Conservation (phyloP, 768 basidiomycete species). For the Podaxis sp. region DNA sequence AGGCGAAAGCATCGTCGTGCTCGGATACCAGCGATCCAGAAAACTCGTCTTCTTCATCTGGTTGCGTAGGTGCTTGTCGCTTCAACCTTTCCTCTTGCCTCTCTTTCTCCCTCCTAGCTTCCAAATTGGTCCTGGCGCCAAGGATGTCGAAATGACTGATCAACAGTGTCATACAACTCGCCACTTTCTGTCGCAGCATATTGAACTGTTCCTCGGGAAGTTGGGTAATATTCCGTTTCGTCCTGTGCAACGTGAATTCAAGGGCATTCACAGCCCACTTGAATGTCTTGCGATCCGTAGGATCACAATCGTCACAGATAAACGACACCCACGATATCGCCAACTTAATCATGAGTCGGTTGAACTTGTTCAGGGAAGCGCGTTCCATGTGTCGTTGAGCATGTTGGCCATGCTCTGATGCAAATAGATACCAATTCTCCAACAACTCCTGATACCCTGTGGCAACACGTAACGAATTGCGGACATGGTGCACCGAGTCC, state of each 20-base stretch:
- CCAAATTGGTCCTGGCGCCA: conserved; percentile 85
- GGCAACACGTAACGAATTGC: conserved; percentile 58
- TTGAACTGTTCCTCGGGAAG: conserved; percentile 89
- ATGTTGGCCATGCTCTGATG: conserved; percentile 94
- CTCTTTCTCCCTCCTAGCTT: conserved; percentile 90
- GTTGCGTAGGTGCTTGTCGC: conserved; percentile 47
- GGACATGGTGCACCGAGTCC: conserved; percentile 87
- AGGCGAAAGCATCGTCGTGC: conserved; percentile 44
- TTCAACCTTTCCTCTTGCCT: conserved; percentile 60
- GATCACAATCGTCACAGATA: conserved; percentile 97
- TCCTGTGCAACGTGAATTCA: conserved; percentile 88
- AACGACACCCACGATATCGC: conserved; percentile 98
- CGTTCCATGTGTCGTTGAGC: conserved; percentile 88
- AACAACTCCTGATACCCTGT: conserved; percentile 79
- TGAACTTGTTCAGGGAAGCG: conserved; percentile 68
- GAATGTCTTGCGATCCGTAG: conserved; percentile 93
- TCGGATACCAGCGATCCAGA: conserved; percentile 33
- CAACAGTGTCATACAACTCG: conserved; percentile 94
- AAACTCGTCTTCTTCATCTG: conserved; percentile 52
- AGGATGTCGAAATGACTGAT: conserved; percentile 98
- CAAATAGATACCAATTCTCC: conserved; percentile 94
- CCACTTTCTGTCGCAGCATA: conserved; percentile 87
- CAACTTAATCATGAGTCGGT: conserved; percentile 79
- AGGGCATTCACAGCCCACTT: conserved; percentile 97
- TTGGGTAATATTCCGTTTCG: conserved; percentile 86